Percentiles rank a stretch among this genome's conserved stretches.
phyloP scores from a whole-genome alignment of 768 basidiomycete species.

The Hypholoma fasciculare region DNA sequence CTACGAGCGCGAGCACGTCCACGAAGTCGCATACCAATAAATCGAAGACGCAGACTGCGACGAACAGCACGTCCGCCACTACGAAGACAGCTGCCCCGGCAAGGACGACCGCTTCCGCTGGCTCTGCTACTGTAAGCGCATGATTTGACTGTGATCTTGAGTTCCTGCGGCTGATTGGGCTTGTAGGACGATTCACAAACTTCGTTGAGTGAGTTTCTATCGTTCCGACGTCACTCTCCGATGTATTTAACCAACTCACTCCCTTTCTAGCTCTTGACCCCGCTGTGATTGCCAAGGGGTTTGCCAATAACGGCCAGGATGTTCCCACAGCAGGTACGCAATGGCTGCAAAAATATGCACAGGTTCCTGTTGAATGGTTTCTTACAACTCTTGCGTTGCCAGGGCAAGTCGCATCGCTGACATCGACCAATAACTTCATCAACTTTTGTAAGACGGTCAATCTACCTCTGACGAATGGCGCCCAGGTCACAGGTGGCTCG shows the following conservation, averaged over 20 bases:
- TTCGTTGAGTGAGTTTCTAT: constrained; percentile 32
- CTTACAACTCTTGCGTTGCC: background rate
- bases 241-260: background rate
- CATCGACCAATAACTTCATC: constrained; percentile 65
- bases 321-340: constrained; percentile 22
- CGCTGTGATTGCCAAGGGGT: constrained; percentile 54
- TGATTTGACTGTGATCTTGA: background rate
- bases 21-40: no score
- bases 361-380: background rate
- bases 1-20: background rate
- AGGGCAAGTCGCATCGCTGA: constrained; percentile 55
- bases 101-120: background rate
- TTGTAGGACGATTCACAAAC: constrained; percentile 38
- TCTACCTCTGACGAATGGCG: constrained; percentile 55
- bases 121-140: background rate
- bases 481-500: constrained; percentile 51
- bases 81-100: background rate
- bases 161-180: background rate
- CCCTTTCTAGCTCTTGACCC: constrained; percentile 32
- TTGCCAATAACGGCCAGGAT: constrained; percentile 52
- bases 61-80: background rate
- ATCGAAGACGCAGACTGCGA: background rate
- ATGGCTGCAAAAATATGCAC: background rate
- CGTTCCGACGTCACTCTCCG: background rate
- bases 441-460: constrained; percentile 54